Base-by-base conservation (phyloP, 768 basidiomycete genomes). In the Suillus alpinus region DNA sequence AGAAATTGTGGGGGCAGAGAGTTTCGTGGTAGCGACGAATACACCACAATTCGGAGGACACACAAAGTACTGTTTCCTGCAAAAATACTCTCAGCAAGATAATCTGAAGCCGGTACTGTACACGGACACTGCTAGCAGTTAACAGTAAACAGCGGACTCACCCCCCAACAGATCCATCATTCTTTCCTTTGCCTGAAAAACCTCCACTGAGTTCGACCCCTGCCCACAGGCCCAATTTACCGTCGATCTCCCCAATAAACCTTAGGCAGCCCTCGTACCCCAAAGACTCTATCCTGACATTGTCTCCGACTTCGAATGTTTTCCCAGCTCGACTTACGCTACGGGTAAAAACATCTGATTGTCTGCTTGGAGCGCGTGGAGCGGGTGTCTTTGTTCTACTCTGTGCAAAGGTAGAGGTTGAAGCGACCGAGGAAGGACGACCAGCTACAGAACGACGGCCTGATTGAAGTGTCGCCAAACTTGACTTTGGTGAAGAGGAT, bases 131-230 rank as follows among this genome's bases (percentile, higher is more conserved):
- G 51, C 20, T 26, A 26, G 29, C 49, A 50, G 49, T 32, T 12
- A 32, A 32, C 18, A 32, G 18, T 9, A 29, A 12, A 31, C 18
- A 50, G 49, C 32, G 6, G 23, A 81, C 93, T 79, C 70, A 97
- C 95, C 92, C 93, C 63, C 79, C 82, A 5, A 96, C 95, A 49
- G 86, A 84, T 37, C 96, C 96, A 67, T 98, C 86, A 68, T 99
- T 99, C 78, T 98, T 99, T 0, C 96, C 96, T 72, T 91, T 92
- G 20, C 96, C 95, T 18, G 82, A 74, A 70, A 94, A 96, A 6
- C 92, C 91, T 39, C 88, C 89, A 66, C 84, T 78, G 23, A 99
- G 80, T 74, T 98, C 93, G 23, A 99, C 92, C 14, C 96, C 96
- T 16, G 92, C 96, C 92, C 93, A 99, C 6, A 87, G 76, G 4